These are phyloP conservation scores for Pythium brassicae DNA, from an alignment of 352 stramenopile genomes.

Conservation along the genomic window DNA sequence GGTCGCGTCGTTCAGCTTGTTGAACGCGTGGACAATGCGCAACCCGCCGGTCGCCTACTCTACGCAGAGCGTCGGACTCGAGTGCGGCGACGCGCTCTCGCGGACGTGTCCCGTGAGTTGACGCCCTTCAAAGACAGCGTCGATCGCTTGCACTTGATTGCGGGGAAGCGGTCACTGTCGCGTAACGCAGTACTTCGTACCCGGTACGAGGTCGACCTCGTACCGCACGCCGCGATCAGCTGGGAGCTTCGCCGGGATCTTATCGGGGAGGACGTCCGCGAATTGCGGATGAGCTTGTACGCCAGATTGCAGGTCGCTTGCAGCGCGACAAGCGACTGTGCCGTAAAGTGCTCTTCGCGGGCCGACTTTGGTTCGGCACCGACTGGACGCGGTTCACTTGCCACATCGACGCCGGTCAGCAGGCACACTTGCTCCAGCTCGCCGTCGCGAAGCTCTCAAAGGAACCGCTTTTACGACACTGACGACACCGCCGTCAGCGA, in stretches of 20 bases:
- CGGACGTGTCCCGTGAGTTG: constrained; percentile 13
- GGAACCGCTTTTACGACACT: neutral
- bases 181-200: constrained; percentile 27
- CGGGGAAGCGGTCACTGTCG: constrained; percentile 14
- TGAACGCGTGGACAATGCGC: constrained; percentile 28
- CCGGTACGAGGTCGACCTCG: constrained; percentile 18
- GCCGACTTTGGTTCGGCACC: constrained; percentile 11
- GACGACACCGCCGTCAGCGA: neutral
- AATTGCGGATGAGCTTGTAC: neutral
- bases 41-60: constrained; percentile 23
- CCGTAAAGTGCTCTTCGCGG: constrained; percentile 11
- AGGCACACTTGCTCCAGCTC: constrained; percentile 20
- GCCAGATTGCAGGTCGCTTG: constrained; percentile 3
- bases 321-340: constrained; percentile 12
- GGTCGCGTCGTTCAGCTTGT: constrained; percentile 29
- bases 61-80: constrained; percentile 21
- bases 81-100: constrained; percentile 19
- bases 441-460: constrained; percentile 15
- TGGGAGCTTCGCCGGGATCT: constrained; percentile 10
- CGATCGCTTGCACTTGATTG: constrained; percentile 20
- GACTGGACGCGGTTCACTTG: constrained; percentile 2
- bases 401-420: no score
- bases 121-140: constrained; percentile 17
- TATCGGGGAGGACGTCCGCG: constrained; percentile 14
- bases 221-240: constrained; percentile 16